A percentile compares a stretch with the other conserved stretches of the same genome.
These are phyloP conservation scores for Gonium pectorale DNA, from an alignment of 139 green algal genomes.

Conservation along the genomic window DNA sequence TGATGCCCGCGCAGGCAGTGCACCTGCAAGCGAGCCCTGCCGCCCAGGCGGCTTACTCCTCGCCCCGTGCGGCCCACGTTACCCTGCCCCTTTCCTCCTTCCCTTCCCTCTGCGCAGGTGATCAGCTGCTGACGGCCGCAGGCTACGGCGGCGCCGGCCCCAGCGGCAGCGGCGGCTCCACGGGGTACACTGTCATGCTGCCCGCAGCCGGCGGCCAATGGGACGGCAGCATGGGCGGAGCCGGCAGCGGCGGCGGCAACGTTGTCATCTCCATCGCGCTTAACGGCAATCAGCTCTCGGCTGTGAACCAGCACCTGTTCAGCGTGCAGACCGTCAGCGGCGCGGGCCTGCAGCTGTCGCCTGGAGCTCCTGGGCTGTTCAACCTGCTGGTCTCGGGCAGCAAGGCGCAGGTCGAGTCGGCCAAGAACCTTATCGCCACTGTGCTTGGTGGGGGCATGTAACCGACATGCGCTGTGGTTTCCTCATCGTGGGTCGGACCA, in stretches of 20 bases:
- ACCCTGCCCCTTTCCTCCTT: too few relatives aligned
- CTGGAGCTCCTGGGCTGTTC: conserved; percentile 30
- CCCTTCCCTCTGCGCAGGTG: too few relatives aligned
- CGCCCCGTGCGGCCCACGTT: too few relatives aligned
- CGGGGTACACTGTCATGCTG: conserved; percentile 2
- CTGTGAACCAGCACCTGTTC: conserved; percentile 52
- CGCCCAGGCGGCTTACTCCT: too few relatives aligned
- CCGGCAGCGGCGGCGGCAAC: not conserved
- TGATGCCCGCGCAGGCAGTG: too few relatives aligned
- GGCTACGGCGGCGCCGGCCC: not conserved
- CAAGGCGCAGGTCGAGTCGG: conserved; percentile 35
- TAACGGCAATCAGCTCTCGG: conserved; percentile 18
- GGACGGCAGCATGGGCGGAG: not conserved
- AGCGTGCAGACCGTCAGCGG: conserved; percentile 45
- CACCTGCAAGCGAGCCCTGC: too few relatives aligned
- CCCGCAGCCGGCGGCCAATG: not conserved
- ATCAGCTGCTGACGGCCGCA: not conserved
- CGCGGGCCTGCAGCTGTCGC: conserved; percentile 27
- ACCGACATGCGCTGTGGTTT: not conserved
- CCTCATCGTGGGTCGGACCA: too few relatives aligned
- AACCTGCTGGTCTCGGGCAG: conserved; percentile 31
- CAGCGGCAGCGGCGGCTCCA: not conserved
- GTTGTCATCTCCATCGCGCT: conserved; percentile 6
- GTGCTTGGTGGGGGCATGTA: conserved; percentile 7
- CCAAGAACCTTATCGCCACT: conserved; percentile 24